Evolutionary conservation across 441 rosid species (phyloP).

Genomic region (Jatropha podagrica): DNA sequence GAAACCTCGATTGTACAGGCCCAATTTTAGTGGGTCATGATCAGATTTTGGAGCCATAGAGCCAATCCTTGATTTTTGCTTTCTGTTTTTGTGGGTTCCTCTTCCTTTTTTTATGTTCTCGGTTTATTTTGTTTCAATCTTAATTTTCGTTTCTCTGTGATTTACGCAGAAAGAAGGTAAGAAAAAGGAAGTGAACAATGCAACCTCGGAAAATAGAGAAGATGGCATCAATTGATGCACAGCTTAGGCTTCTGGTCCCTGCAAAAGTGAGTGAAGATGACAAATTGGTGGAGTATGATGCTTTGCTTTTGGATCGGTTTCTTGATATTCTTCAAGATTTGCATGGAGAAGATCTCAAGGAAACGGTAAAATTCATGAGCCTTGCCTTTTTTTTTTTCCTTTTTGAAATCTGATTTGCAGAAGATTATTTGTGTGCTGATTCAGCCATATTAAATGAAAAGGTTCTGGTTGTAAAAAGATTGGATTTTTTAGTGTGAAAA

Average conservation of each 20-base stretch:
- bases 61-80: neutral
- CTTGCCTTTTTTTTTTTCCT: neutral
- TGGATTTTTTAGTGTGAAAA: neutral
- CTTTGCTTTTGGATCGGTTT: slow-evolving; percentile 85
- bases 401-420: neutral
- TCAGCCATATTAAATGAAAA: neutral
- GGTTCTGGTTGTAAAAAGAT: neutral
- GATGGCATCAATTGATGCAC: slow-evolving; percentile 92
- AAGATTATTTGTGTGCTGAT: neutral
- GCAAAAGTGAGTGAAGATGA: slow-evolving; percentile 90
- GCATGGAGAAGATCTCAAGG: slow-evolving; percentile 91
- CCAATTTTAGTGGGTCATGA: slow-evolving; percentile 14
- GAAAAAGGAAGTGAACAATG: slow-evolving; percentile 1
- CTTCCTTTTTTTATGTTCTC: neutral
- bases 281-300: slow-evolving; percentile 91
- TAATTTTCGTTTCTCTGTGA: neutral
- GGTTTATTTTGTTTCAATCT: neutral
- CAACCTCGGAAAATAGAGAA: slow-evolving; percentile 58
- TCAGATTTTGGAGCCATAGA: neutral
- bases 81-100: neutral
- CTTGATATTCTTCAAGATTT: slow-evolving; percentile 93
- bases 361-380: slow-evolving; percentile 51
- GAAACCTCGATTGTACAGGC: slow-evolving; percentile 6
- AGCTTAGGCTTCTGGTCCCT: slow-evolving; percentile 80
- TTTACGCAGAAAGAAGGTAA: neutral